These are phyloP conservation scores for Neofusicoccum sp. DNA, from an alignment of 2,329 filamentous ascomycete genomes.

Conservation along the genomic window DNA sequence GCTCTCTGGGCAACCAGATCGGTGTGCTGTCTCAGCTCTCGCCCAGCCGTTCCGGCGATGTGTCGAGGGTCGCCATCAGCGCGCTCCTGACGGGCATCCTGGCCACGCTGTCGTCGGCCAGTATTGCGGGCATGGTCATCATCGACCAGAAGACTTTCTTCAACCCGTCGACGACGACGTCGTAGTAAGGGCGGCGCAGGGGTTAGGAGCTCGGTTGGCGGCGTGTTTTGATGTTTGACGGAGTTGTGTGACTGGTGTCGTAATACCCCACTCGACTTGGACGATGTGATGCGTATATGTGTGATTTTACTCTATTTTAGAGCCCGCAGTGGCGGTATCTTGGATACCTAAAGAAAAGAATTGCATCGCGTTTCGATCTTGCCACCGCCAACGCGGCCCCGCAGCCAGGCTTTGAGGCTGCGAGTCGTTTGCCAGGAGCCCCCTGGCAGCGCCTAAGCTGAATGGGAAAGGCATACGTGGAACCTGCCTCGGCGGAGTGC, in stretches of 20 bases:
- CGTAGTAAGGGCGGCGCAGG: neutral
- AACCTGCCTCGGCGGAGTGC: too few relatives aligned
- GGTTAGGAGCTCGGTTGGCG: neutral
- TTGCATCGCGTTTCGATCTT: neutral
- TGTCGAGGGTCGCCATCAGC: slow-evolving; percentile 72
- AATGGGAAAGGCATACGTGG: too few relatives aligned
- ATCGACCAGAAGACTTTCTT: slow-evolving; percentile 47
- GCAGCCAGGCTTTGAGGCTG: too few relatives aligned
- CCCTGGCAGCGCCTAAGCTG: too few relatives aligned
- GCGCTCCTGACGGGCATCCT: slow-evolving; percentile 76
- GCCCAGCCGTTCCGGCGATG: slow-evolving; percentile 69
- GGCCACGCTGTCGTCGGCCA: slow-evolving; percentile 74
- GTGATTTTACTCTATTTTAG: neutral
- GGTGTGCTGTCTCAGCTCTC: slow-evolving; percentile 82
- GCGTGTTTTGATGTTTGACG: neutral
- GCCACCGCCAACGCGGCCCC: too few relatives aligned
- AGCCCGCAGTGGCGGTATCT: neutral
- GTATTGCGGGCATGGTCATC: slow-evolving; percentile 73
- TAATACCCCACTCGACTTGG: slow-evolving; percentile 7
- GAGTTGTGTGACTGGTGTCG: neutral
- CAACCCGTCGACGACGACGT: neutral
- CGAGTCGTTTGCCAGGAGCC: too few relatives aligned
- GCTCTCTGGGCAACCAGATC: slow-evolving; percentile 84
- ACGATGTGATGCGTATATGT: neutral
- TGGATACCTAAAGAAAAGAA: slow-evolving; percentile 10